Base-by-base conservation (phyloP, 1,139 yeast species). In the Suhomyces bolitotheri region DNA sequence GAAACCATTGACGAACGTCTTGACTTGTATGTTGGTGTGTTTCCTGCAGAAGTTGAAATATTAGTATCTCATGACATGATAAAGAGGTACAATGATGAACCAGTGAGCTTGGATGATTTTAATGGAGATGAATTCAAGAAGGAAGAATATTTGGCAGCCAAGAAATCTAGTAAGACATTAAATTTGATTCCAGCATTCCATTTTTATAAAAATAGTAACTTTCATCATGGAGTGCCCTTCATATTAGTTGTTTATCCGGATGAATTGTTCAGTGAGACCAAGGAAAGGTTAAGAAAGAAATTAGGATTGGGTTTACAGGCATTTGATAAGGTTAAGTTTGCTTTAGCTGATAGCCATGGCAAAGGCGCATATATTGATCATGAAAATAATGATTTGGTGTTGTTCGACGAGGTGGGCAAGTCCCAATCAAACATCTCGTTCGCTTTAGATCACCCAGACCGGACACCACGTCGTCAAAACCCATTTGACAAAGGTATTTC, bases 201-300 rank as follows among this genome's bases (percentile, higher is more conserved):
- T 54, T 92, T 82, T 62, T 76, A 82, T 56, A 85, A 82, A 49
- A 87, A 80, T 31, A 72, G 82, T 14, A 71, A 70, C 29, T 76
- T 80, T 45, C 70, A 79, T 14, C 98, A 94, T 56, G 94, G 97
- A n/a, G 70, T 84, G 22, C 96, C 98, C 5, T 92, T 92, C 56
- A 64, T 84, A 16, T 84, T 92, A 53, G 76, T 80, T 10, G 60
- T 87, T 7, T 66, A 73, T 35, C 82, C 84, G 3, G 71, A 71
- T 14, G 98, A 94, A 56, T 62, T 62, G 30, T 76, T 86, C 36
- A 53, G 58, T 3, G 80, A 76, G n/a, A 82, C 95, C 2, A 81
- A 73, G 50, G 71, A 65, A 17, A 75, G 98, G 43, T 65, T 92
- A 43, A 83, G 84, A 52, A 71, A 70, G 47, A 66, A 66, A 40